Evolutionary conservation across 2,329 filamentous ascomycete genomes (phyloP).

Genomic region (Colletotrichum sojae): DNA sequence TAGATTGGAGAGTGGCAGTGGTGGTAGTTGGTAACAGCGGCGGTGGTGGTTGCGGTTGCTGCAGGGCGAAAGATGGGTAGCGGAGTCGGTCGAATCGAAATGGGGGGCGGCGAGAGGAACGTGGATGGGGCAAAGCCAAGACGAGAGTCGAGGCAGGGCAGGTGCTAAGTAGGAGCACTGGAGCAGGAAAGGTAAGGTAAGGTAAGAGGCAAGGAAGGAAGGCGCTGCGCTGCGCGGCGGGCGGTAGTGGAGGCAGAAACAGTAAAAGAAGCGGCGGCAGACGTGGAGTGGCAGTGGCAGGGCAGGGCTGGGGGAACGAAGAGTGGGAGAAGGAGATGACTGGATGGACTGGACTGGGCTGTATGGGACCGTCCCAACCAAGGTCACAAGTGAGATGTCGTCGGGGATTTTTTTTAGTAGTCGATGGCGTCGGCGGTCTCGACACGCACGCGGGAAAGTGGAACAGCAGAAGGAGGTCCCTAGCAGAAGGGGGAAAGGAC

Average conservation of each 20-base stretch:
- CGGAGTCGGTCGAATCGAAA: conserved; percentile 37
- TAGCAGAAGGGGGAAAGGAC: conserved; percentile 19
- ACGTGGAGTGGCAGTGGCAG: conserved; percentile 5
- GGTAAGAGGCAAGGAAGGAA: too few species aligned
- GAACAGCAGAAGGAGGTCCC: conserved; percentile 25
- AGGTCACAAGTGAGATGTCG: conserved; percentile 37
- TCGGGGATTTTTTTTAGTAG: conserved; percentile 38
- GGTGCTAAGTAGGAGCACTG: neutral
- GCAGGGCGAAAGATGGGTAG: conserved; percentile 40
- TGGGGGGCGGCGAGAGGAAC: conserved; percentile 31
- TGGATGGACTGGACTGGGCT: conserved; percentile 1
- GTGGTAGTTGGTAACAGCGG: conserved; percentile 35
- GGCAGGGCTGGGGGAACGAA: neutral
- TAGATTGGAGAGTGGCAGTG: conserved; percentile 34
- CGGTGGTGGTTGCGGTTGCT: conserved; percentile 38
- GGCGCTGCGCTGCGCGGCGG: neutral
- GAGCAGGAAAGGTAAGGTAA: neutral
- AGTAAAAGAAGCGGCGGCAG: neutral
- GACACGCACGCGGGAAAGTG: conserved; percentile 36
- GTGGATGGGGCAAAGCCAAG: conserved; percentile 24
- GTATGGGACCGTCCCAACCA: conserved; percentile 29
- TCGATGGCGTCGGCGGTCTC: conserved; percentile 37
- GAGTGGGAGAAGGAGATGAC: conserved; percentile 15
- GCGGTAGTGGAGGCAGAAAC: neutral
- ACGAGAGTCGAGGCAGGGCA: conserved; percentile 1